Base-by-base conservation (phyloP, 1,284 basidiomycete genomes). In the Cutaneotrichosporon curvatum region DNA sequence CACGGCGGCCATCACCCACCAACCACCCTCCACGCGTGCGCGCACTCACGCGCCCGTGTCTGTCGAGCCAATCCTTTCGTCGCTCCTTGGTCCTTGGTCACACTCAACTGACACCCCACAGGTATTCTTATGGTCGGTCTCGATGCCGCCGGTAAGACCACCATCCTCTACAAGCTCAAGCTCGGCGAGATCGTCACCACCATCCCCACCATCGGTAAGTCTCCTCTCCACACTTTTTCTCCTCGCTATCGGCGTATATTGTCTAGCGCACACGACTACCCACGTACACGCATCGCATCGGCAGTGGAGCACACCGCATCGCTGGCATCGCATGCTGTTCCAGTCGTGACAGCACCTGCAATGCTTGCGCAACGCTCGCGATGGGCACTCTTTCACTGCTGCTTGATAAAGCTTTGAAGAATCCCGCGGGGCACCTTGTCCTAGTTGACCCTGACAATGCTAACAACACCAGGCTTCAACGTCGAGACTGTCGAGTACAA, bases 401-500 rank as follows among this genome's bases (percentile, higher is more conserved):
- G n/a, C n/a, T n/a, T n/a, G n/a, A n/a, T n/a, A n/a, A n/a, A n/a
- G n/a, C n/a, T n/a, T n/a, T n/a, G n/a, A n/a, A n/a, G n/a, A n/a
- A n/a, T n/a, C 25, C 8, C 25, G 25, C 25, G 25, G 25, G 12
- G 25, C 25, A 28, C 25, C 25, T 28, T 12, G 25, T 28, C 25
- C 7, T 28, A 28, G 25, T n/a, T n/a, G n/a, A n/a, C n/a, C n/a
- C n/a, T n/a, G n/a, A n/a, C 8, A 34, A 7, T n/a, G 7, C n/a
- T 12, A 40, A 21, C 32, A 23, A 32, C 20, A 11, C 12, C 38
- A 49, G 48, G 91, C 18, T 96, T 96, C 81, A 97, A 98, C 71
- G 95, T 99, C 61, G 95, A 99, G 76, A 99, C 95, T 11, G 95
- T 99, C 57, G 95, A 92, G 57, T 99, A 98, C 77, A 97, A 97